Percentiles rank a stretch among this genome's conserved stretches.
Conservation (phyloP, 2,329 filamentous ascomycete genomes). For the Sphaerulina musiva region DNA sequence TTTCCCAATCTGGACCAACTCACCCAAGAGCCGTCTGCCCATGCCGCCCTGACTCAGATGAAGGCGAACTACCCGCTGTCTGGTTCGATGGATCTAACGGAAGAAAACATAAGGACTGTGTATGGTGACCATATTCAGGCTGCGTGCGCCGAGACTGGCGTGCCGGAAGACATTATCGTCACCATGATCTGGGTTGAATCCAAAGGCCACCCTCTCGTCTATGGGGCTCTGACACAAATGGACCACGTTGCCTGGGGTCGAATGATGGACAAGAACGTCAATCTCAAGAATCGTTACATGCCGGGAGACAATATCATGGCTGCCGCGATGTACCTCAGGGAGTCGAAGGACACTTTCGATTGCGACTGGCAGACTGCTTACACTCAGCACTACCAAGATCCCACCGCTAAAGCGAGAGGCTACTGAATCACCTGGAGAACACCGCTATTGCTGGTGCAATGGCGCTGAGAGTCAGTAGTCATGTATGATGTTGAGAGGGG, state of each 20-base stretch:
- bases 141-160: constrained; percentile 10
- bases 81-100: constrained; percentile 16
- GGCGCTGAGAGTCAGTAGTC: neutral
- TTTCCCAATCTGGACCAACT: constrained; percentile 11
- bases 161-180: constrained; percentile 10
- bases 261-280: constrained; percentile 4
- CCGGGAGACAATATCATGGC: constrained; percentile 11
- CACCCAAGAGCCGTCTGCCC: constrained; percentile 10
- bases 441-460: too few relatives aligned
- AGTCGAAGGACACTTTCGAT: constrained; percentile 1
- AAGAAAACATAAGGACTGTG: constrained; percentile 12
- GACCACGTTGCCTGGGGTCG: constrained; percentile 13
- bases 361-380: constrained; percentile 8
- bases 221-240: constrained; percentile 10
- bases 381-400: constrained; percentile 10
- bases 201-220: constrained; percentile 16
- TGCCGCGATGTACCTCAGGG: constrained; percentile 9
- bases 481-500: neutral
- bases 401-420: neutral
- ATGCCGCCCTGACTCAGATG: constrained; percentile 12
- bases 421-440: too few relatives aligned
- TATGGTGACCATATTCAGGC: constrained; percentile 12
- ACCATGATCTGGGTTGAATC: constrained; percentile 17
- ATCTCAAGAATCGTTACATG: constrained; percentile 13
- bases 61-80: constrained; percentile 12